Evolutionary conservation across 495 filamentous ascomycete species (phyloP), one percentile per base, ranked within the genome.

Genomic region (Daldinia childiae): DNA sequence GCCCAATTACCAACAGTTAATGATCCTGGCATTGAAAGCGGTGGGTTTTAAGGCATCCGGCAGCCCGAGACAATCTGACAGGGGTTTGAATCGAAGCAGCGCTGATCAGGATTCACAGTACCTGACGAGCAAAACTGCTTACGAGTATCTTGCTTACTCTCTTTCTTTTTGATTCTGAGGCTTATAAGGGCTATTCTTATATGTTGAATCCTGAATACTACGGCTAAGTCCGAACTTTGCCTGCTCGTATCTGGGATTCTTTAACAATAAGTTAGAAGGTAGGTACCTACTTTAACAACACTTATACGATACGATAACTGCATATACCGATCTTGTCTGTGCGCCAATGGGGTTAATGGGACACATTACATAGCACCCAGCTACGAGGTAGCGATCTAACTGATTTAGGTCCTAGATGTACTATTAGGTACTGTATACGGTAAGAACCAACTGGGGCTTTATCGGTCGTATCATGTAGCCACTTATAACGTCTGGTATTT

Each of bases 41-140:
- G 41, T 59, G 58, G 58, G 34, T 62, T 62, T 29, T 50, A 48
- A n/a, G 43, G 51, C 24, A 71, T 66, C 62, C 62, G 69, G 59
- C 45, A 67, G 69, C 26, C 69, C 54, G 59, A 64, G 45, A 51
- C 6, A 54, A 34, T 24, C 50, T 39, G 52, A 68, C 64, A 60
- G 60, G 70, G 70, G 65, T 15, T 65, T 58, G 61, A 52, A 43
- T 72, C 64, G 38, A 67, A 41, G 59, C 27, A 51, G 50, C 32
- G 65, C 61, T 36, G 65, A 68, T 73, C 56, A 68, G 61, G 70
- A 61, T 68, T 68, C 36, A 24, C 34, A 54, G 43, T 34, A 27
- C 56, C 51, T 61, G 19, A 62, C 41, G 50, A 38, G 30, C 24
- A 19, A 45, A 14, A 36, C 11, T 4, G 6, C 24, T 26, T 54